Evolutionary conservation across 306 rosid genomes (phyloP).

Genomic region (Cercis canadensis): DNA sequence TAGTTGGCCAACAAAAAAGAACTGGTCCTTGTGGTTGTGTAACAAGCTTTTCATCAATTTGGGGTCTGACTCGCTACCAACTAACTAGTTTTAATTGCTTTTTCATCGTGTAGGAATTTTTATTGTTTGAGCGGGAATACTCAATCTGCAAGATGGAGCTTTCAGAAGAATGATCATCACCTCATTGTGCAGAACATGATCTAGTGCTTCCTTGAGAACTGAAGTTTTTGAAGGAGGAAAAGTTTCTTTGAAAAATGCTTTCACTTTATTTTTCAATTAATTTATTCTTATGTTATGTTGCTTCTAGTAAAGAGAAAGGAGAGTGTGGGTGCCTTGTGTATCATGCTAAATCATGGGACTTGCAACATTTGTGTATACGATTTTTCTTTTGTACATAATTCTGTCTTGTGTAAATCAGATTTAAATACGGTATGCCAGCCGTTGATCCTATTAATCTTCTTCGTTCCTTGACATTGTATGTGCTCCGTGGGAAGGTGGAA

Average conservation of each 20-base stretch:
- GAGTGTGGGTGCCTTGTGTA: no score
- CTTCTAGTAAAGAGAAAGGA: no score
- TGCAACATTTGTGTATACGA: no score
- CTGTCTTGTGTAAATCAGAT: not conserved
- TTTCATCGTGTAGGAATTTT: conserved; percentile 62
- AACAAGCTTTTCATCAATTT: conserved; percentile 4
- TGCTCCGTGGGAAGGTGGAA: no score
- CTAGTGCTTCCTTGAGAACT: no score
- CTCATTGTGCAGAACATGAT: conserved; percentile 23
- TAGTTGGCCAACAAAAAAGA: not conserved
- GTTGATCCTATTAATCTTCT: no score
- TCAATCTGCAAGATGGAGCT: conserved; percentile 73
- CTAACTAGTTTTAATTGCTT: conserved; percentile 26
- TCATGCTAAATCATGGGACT: no score
- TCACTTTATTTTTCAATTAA: no score
- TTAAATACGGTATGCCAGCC: not conserved
- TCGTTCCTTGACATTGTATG: no score
- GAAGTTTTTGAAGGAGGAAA: no score
- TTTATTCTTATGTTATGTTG: no score
- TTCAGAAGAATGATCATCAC: conserved; percentile 42
- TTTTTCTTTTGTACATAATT: conserved; percentile 25
- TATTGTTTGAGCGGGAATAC: conserved; percentile 80
- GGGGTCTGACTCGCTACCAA: not conserved
- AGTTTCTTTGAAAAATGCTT: no score
- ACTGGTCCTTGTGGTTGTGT: not conserved